phyloP scores from a whole-genome alignment of 2,329 filamentous ascomycete genomes.

The Cladosporium colombiae region DNA sequence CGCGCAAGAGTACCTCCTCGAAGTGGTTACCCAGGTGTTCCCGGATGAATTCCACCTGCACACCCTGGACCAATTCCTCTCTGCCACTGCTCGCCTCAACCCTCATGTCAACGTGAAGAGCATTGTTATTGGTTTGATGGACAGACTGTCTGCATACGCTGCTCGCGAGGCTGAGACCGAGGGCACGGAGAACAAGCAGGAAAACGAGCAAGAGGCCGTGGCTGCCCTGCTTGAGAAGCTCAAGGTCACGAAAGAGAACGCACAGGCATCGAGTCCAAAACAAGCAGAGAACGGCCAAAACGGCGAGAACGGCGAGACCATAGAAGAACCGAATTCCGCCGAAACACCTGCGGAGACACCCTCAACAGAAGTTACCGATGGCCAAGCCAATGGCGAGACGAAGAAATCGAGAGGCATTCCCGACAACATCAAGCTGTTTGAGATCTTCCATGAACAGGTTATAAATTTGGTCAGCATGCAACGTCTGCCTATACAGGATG shows the following conservation, averaged over 20 bases:
- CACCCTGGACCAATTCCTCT: slow-evolving; percentile 91
- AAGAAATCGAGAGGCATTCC: slow-evolving; percentile 61
- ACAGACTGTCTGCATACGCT: slow-evolving; percentile 91
- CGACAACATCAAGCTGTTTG: slow-evolving; percentile 83
- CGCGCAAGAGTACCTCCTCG: slow-evolving; percentile 93
- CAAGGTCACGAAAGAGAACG: slow-evolving; percentile 63
- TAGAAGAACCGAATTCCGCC: slow-evolving; percentile 20
- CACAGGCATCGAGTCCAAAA: slow-evolving; percentile 34
- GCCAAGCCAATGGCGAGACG: slow-evolving; percentile 44
- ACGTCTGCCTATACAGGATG: slow-evolving; percentile 89
- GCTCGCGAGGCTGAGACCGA: slow-evolving; percentile 78
- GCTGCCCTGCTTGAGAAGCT: slow-evolving; percentile 75
- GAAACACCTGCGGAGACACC: slow-evolving; percentile 26
- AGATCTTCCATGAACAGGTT: slow-evolving; percentile 96
- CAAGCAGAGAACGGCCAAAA: slow-evolving; percentile 32
- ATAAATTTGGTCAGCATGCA: slow-evolving; percentile 90
- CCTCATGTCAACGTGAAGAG: slow-evolving; percentile 97
- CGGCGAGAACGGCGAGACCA: slow-evolving; percentile 38
- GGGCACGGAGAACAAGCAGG: slow-evolving; percentile 68
- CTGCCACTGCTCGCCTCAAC: slow-evolving; percentile 87
- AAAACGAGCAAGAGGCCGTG: slow-evolving; percentile 82
- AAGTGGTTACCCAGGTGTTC: slow-evolving; percentile 98
- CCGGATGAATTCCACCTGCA: slow-evolving; percentile 98
- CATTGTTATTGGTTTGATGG: slow-evolving; percentile 98
- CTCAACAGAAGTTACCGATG: slow-evolving; percentile 34